Evolutionary conservation across 2,329 filamentous ascomycete genomes (phyloP), one percentile per base, ranked within the genome.

Genomic region (Didymella keratinophila): DNA sequence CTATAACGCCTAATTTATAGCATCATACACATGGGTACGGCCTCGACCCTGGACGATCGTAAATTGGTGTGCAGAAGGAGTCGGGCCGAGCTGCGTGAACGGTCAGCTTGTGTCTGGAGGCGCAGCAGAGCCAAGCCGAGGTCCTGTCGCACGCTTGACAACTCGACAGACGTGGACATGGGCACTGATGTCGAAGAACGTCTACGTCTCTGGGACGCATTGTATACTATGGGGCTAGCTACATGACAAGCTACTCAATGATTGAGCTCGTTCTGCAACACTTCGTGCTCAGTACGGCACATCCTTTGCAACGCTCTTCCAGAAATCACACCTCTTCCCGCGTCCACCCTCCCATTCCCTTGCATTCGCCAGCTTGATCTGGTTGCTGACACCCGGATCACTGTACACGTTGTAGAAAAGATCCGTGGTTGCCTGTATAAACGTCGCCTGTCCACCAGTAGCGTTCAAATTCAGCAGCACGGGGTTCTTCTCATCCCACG

Each of bases 351-450:
- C 72, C 72, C 71, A 76, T 14, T 60, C 53, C 30, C 60, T 43
- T 25, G 65, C 72, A 62, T 74, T 67, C 16, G 66, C 68, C 25
- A 73, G 18, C 23, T 57, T 68, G 44, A 75, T 67, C n/a, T 49
- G 44, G 52, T 76, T 76, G 14, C 64, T 68, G 9, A 74, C 68
- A 1, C 73, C 73, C 1, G 71, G 71, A 55, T 74, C 73, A 18
- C 62, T 57, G 23, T 75, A 72, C 1, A 69, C 44, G 20, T 70
- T 66, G 37, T 73, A 74, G 47, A 70, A 57, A 32, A 76, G 42
- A 47, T 74, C 52, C 25, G 60, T 63, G 3, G 69, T 71, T 10
- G 65, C 58, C 21, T 67, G 55, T 0, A 63, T 20, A 20, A 63
- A 61, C 0, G 44, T 61, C 7, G 66, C 47, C 12, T 68, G 61